Evolutionary conservation across 2,329 filamentous ascomycete species (phyloP).

Genomic region (Paramyrothecium roridum): DNA sequence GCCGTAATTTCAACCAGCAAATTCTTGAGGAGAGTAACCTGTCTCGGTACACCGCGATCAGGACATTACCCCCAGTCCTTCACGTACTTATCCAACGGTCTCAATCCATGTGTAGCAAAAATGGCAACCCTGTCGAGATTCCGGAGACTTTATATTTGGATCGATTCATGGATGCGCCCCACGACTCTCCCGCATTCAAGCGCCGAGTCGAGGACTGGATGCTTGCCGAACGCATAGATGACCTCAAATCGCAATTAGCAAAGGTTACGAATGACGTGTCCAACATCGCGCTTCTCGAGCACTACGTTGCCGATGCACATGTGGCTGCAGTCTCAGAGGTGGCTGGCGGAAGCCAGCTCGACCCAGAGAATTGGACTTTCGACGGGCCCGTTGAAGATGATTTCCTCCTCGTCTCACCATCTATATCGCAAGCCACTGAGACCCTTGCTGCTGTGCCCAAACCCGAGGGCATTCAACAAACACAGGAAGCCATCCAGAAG

Average conservation of each 20-base stretch:
- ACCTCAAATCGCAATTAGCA: slow-evolving; percentile 41
- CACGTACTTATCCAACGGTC: slow-evolving; percentile 88
- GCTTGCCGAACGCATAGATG: slow-evolving; percentile 61
- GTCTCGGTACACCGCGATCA: slow-evolving; percentile 68
- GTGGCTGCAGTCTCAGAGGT: slow-evolving; percentile 8
- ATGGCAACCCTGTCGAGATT: slow-evolving; percentile 74
- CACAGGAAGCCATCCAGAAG: slow-evolving; percentile 32
- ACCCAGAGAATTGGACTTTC: slow-evolving; percentile 32
- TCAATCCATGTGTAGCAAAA: slow-evolving; percentile 71
- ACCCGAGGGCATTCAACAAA: slow-evolving; percentile 11
- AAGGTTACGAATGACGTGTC: slow-evolving; percentile 20
- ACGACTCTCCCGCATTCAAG: slow-evolving; percentile 58
- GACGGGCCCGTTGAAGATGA: slow-evolving; percentile 34
- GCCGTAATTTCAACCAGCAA: slow-evolving; percentile 80
- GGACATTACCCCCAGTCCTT: slow-evolving; percentile 75
- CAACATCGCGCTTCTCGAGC: slow-evolving; percentile 23
- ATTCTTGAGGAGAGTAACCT: slow-evolving; percentile 63
- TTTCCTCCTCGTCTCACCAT: slow-evolving; percentile 23
- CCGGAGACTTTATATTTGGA: slow-evolving; percentile 82
- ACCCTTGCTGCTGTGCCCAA: slow-evolving; percentile 1
- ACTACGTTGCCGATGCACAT: slow-evolving; percentile 8
- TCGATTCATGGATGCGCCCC: slow-evolving; percentile 72
- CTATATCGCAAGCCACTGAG: slow-evolving; percentile 1
- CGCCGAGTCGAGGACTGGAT: slow-evolving; percentile 71
- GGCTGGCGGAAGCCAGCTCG: slow-evolving; percentile 11